Evolutionary conservation across 306 rosid species (phyloP), one percentile per base, ranked within the genome.

Genomic region (Gleditsia sinensis): DNA sequence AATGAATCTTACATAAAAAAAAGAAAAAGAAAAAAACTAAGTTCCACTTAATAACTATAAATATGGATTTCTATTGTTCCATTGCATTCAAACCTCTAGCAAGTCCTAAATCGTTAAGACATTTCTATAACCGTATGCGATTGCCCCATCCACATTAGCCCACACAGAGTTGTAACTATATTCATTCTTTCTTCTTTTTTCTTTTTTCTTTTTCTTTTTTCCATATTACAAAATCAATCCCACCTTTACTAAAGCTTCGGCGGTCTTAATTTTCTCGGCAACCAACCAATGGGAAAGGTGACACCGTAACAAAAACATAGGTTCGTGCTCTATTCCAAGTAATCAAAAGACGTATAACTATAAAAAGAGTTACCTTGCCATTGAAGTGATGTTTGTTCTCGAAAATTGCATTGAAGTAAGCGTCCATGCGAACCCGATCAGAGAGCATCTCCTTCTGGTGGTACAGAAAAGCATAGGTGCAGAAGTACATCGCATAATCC

Each of bases 381-480:
- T 32, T n/a, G 74, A 91, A 93, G 82, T 91, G 98, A 36, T 76
- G 88, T 74, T 87, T 93, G 87, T 93, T 93, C 81, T 83, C 65
- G 50, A 91, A 89, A 74, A 93, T 85, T 71, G 98, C 87, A 67
- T 87, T 80, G 83, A 72, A 87, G 81, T 91, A 93, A 72, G 97
- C 91, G 78, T 93, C 97, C 98, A 93, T 93, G 67, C 98, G 98
- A 80, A 93, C 98, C 23, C 97, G 91, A 64, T 93, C 98, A 23
- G 92, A 93, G 75, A 93, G 98, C 98, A 91, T 93, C 84, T 93
- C 97, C 87, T 93, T 93, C 85, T 93, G 98, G 82, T 93, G 98
- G 77, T 86, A 93, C 17, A 93, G 93, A 48, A 90, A 91, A 80
- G 96, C 80, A 74, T 93, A 93, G 71, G 98, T 89, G 86, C 96